Evolutionary conservation across 768 basidiomycete species (phyloP), one percentile per base, ranked within the genome.

Genomic region (Termitomyces sp.): DNA sequence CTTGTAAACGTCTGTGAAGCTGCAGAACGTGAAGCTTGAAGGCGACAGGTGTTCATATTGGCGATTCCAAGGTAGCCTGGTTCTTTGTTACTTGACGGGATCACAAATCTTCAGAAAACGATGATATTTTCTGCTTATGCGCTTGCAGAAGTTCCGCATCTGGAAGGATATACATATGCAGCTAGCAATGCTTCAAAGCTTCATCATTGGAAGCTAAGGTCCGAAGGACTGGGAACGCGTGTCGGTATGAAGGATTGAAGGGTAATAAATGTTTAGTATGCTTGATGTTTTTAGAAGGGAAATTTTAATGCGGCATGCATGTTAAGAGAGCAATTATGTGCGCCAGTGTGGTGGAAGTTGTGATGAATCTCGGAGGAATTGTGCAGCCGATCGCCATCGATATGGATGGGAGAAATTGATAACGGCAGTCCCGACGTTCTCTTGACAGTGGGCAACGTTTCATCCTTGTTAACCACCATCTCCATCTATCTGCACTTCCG

Each of bases 361-460:
- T 40, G 44, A 33, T 37, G 14, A n/a, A 56, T 24, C 22, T 27
- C 50, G 54, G 40, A 49, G 50, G 58, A 50, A 58, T 24, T 42
- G 24, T 43, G 42, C 45, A 27, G 56, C 49, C 45, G 62, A 54
- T 59, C 52, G 46, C 47, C 53, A 62, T 62, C 58, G 61, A 62
- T 62, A 56, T 56, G 27, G 44, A 55, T 54, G 44, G 49, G 16
- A 44, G 53, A 53, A 52, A 62, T 62, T 52, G 62, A 62, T 62
- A 62, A 59, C 58, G 58, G 58, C 55, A 62, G 56, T 39, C 40
- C 18, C 43, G 37, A 50, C 45, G 40, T 37, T 33, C 24, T n/a
- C 34, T 55, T 33, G 49, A 52, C 39, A 53, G 45, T 30, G 42
- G 43, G 49, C 39, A 50, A 57, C 37, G 24, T 24, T 56, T 45